Conservation (phyloP, 805 yeast genomes). For the Metschnikowia picachoensis region DNA sequence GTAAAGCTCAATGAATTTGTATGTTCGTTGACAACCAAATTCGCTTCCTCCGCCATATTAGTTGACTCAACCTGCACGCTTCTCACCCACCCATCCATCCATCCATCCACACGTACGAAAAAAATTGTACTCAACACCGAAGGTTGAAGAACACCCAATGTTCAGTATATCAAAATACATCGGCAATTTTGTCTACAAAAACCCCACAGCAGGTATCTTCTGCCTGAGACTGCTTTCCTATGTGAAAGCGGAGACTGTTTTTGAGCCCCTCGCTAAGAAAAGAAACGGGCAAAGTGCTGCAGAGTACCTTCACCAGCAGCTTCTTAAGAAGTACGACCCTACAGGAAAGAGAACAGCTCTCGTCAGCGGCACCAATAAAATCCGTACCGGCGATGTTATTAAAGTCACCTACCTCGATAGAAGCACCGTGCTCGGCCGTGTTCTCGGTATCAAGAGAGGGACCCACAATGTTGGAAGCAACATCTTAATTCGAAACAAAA, state of each 20-base stretch:
- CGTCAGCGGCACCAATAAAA: slow-evolving; percentile 44
- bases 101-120: neutral
- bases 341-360: slow-evolving; percentile 61
- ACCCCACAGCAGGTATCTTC: neutral
- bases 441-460: slow-evolving; percentile 67
- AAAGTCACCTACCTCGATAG: slow-evolving; percentile 67
- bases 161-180: neutral
- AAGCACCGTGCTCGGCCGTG: slow-evolving; percentile 71
- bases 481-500: slow-evolving; percentile 76
- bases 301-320: slow-evolving; percentile 46
- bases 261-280: slow-evolving; percentile 47
- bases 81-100: too few relatives aligned
- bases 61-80: slow-evolving; percentile 6
- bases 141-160: neutral
- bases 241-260: slow-evolving; percentile 29
- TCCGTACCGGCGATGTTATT: slow-evolving; percentile 80
- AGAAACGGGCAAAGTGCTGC: slow-evolving; percentile 45
- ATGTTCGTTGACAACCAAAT: too few relatives aligned
- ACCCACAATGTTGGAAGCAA: slow-evolving; percentile 64
- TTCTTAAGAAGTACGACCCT: slow-evolving; percentile 63
- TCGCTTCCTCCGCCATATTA: too few relatives aligned
- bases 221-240: slow-evolving; percentile 2
- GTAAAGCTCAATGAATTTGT: too few relatives aligned
- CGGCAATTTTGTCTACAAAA: neutral
- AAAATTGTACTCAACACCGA: neutral